Base-by-base conservation (phyloP, 1,284 basidiomycete genomes). In the Malassezia cuniculi region DNA sequence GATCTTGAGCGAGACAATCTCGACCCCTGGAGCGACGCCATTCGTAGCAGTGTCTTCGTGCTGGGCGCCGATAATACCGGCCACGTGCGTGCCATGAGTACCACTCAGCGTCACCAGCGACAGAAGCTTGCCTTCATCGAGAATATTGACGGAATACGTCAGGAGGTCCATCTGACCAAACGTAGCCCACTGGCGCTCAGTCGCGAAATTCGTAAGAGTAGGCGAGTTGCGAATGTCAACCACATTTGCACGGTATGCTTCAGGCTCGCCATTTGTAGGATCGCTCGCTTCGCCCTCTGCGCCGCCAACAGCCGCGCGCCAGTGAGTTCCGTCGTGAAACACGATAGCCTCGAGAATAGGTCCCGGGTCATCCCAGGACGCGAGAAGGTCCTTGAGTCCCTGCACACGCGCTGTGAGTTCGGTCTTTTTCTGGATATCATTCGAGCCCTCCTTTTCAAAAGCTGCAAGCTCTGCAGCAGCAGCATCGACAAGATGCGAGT, bases 51-150 rank as follows among this genome's bases (percentile, higher is more conserved):
- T 43, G 19, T 59, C 55, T 2, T 63, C 54, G 31, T 57, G 52
- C 3, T 54, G 39, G 3, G 67, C 64, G 17, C 55, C 62, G 21
- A 66, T 60, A 31, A 69, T 69, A 17, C 65, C 63, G 9, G 65
- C 67, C 5, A 69, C 66, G 42, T 69, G 67, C 15, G 67, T 66
- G 19, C 63, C 67, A 45, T 69, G 67, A 21, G 52, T 56, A 12
- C 67, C 67, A n/a, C 59, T 52, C 4, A 59, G 41, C 17, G 54
- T 57, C 33, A 66, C 65, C 20, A 68, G 46, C 38, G 57, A 60
- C 31, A 61, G 57, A 4, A 57, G 28, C 19, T 50, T 48, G 32
- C 55, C 54, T 21, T 58, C 50, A 29, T 57, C 48, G 33, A 55
- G 32, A 29, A 62, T 55, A 47, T 69, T 69, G 48, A 68, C 63